Evolutionary conservation across 1,139 yeast species (phyloP).

Genomic region (Saccharomyces hybrid): DNA sequence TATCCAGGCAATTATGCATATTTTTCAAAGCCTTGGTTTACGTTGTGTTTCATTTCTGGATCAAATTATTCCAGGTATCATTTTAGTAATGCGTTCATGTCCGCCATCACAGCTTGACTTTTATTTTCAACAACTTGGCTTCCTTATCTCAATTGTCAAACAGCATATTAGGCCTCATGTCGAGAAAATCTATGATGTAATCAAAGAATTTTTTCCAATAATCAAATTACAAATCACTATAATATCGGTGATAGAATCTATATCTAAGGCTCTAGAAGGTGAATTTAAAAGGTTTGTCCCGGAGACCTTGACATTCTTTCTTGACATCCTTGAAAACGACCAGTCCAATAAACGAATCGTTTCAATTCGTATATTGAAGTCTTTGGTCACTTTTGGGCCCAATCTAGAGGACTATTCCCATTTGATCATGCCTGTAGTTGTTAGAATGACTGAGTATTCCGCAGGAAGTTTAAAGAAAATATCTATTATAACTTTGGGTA

Average conservation of each 20-base stretch:
- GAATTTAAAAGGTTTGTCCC: conserved; percentile 85
- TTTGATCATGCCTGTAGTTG: conserved; percentile 76
- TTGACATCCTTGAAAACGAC: conserved; percentile 75
- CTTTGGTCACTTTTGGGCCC: conserved; percentile 80
- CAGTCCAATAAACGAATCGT: conserved; percentile 56
- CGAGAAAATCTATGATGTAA: conserved; percentile 65
- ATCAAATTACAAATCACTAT: conserved; percentile 71
- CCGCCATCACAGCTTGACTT: conserved; percentile 78
- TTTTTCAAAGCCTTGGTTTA: too few species aligned
- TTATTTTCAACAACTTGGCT: conserved; percentile 82
- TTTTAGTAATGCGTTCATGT: conserved; percentile 78
- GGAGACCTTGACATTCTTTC: conserved; percentile 63
- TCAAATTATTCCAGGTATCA: conserved; percentile 81
- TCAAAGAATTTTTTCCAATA: conserved; percentile 66
- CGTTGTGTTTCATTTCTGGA: conserved; percentile 81
- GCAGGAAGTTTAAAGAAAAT: conserved; percentile 52
- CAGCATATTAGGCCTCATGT: conserved; percentile 84
- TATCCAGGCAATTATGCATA: too few species aligned
- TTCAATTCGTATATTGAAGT: conserved; percentile 69
- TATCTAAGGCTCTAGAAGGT: conserved; percentile 81
- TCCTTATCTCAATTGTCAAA: conserved; percentile 72
- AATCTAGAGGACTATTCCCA: conserved; percentile 86
- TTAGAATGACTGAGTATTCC: conserved; percentile 69
- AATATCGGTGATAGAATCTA: conserved; percentile 71
- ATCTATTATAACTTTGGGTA: conserved; percentile 77